Evolutionary conservation across 495 filamentous ascomycete species (phyloP).

Genomic region (Parmelia sp.): DNA sequence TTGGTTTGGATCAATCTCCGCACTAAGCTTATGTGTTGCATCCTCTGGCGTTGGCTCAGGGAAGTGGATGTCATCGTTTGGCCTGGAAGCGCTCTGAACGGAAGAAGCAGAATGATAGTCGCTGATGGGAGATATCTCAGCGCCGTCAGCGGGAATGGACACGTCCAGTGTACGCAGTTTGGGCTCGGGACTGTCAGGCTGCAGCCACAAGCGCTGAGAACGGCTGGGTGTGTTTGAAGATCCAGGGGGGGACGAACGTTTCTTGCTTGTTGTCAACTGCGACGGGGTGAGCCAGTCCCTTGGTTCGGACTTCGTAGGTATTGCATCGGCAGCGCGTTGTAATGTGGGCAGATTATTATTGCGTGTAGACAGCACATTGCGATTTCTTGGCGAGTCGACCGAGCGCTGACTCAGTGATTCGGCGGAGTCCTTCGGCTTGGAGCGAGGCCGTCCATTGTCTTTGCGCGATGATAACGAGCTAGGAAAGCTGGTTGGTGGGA

Average conservation of each 20-base stretch:
- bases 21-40: slow-evolving; percentile 14
- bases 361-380: neutral
- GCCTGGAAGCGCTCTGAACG: slow-evolving; percentile 24
- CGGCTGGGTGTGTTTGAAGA: slow-evolving; percentile 10
- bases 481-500: slow-evolving; percentile 14
- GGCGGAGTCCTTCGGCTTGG: slow-evolving; percentile 5
- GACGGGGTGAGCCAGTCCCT: slow-evolving; percentile 15
- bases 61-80: slow-evolving; percentile 22
- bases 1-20: slow-evolving; percentile 21
- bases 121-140: slow-evolving; percentile 36
- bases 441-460: slow-evolving; percentile 4
- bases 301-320: neutral
- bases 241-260: slow-evolving; percentile 4
- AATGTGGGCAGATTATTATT: slow-evolving; percentile 2
- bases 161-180: slow-evolving; percentile 34
- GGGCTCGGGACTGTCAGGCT: slow-evolving; percentile 40
- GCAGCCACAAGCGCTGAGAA: slow-evolving; percentile 26
- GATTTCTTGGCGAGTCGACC: slow-evolving; percentile 7
- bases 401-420: slow-evolving; percentile 3
- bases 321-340: slow-evolving; percentile 1
- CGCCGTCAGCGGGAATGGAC: slow-evolving; percentile 39
- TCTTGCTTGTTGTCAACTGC: slow-evolving; percentile 14
- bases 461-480: neutral
- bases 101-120: slow-evolving; percentile 44
- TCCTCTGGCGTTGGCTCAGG: slow-evolving; percentile 30